Base-by-base conservation (phyloP, 1,139 yeast genomes). In the Yamadazyma dushanensis region DNA sequence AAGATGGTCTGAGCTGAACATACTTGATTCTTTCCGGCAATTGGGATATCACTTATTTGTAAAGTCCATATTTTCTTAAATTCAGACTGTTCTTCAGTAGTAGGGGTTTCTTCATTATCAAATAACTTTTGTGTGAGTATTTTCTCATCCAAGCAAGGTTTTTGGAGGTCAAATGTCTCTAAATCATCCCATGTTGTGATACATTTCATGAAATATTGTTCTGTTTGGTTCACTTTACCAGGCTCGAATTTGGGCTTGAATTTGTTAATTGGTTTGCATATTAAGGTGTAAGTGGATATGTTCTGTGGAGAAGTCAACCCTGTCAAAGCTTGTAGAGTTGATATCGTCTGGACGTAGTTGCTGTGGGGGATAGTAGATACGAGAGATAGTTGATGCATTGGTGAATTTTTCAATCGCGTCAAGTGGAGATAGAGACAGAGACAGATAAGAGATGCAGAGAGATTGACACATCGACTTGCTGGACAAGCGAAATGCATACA, bases 21-120 rank as follows among this genome's bases (percentile, higher is more conserved):
- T 66, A 73, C 44, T 73, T 82, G 61, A 73, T 74, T 53, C 77
- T 76, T 85, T 7, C 96, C 96, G 3, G 95, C 95, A 22, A 85
- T 82, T 1, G 97, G 97, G 11, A 88, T 83, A 60, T 89, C 97
- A 7, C 80, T 68, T 16, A 84, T 70, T 46, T 80, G 84, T 19
- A 88, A 50, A 1, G 82, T 72, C 95, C 95, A 85, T 25, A 48
- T 54, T 39, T 54, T 48, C 13, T 34, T 25, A 15, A 32, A 32
- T 16, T 21, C 35, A 5, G 26, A 9, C 26, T 26, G 35, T 19
- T 16, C 33, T 15, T 25, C 32, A 8, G 7, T 21, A 4, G 25
- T 16, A 14, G 35, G 24, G 9, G 26, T 26, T 26, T 54, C 51
- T 19, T 56, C 56, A 16, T 58, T 61, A 25, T 58, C 60, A 38